Percentiles rank a stretch among this genome's conserved stretches.
Conservation (phyloP, 495 filamentous ascomycete species). For the Aspergillus olivimuriae region DNA sequence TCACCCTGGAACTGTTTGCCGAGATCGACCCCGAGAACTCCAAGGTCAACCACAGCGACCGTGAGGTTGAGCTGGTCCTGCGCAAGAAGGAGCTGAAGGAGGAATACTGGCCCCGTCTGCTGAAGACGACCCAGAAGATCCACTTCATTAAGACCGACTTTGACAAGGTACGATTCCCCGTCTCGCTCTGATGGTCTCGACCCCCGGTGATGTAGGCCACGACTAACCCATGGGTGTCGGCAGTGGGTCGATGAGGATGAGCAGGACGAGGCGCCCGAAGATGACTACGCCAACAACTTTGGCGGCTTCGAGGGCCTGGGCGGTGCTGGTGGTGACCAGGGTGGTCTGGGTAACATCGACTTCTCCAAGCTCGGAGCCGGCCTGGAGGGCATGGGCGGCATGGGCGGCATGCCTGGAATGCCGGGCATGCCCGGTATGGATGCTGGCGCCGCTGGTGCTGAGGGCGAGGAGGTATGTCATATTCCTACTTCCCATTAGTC, state of each 20-base stretch:
- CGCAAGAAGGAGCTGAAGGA: constrained; percentile 91
- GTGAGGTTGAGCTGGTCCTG: constrained; percentile 83
- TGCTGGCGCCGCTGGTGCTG: constrained; percentile 42
- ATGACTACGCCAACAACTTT: constrained; percentile 67
- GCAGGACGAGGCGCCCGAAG: constrained; percentile 80
- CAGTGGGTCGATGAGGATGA: constrained; percentile 99
- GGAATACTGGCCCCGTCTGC: constrained; percentile 89
- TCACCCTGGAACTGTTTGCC: constrained; percentile 82
- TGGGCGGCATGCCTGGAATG: constrained; percentile 36
- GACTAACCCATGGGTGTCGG: too few relatives aligned
- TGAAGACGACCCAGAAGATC: constrained; percentile 81
- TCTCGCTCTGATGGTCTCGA: too few relatives aligned
- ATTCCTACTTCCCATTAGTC: constrained; percentile 14
- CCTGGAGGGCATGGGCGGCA: constrained; percentile 35
- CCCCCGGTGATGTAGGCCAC: too few relatives aligned
- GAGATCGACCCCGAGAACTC: constrained; percentile 82
- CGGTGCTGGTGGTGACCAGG: constrained; percentile 49
- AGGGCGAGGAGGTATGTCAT: constrained; percentile 47
- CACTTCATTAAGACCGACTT: constrained; percentile 99
- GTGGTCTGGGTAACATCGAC: constrained; percentile 58
- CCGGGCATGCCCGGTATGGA: constrained; percentile 13
- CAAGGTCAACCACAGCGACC: constrained; percentile 75
- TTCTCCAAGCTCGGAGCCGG: constrained; percentile 84
- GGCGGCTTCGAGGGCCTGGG: constrained; percentile 58
- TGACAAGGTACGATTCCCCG: constrained; percentile 63